Conservation (phyloP, 2,329 filamentous ascomycete genomes). For the Ceratocystis eucalypticola region DNA sequence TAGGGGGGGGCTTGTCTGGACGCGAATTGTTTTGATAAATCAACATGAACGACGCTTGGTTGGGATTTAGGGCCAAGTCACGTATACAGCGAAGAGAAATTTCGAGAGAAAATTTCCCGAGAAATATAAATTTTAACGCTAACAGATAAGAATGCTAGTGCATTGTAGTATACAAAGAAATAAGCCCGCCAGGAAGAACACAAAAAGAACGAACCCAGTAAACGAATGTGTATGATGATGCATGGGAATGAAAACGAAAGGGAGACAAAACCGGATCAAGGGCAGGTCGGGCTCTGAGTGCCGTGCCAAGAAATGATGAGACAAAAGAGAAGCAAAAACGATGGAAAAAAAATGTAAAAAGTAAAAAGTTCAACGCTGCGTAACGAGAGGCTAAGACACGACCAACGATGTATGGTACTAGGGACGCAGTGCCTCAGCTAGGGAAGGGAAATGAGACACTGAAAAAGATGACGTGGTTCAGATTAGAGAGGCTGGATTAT, state of each 20-base stretch:
- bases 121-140: constrained; percentile 6
- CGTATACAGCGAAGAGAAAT: not conserved
- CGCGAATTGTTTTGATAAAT: too few relatives aligned
- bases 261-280: not conserved
- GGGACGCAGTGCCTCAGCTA: not conserved
- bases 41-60: too few relatives aligned
- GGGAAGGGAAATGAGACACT: not conserved
- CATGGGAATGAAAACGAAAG: not conserved
- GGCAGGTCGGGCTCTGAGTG: constrained; percentile 5
- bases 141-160: constrained; percentile 4
- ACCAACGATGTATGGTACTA: not conserved
- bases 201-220: not conserved
- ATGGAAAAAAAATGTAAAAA: constrained; percentile 8
- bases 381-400: constrained; percentile 1
- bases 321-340: not conserved
- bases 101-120: not conserved
- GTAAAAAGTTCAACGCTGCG: constrained; percentile 10
- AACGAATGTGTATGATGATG: constrained; percentile 8
- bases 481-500: not conserved
- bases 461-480: constrained; percentile 1
- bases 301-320: constrained; percentile 8
- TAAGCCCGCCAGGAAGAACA: not conserved
- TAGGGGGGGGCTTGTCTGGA: too few relatives aligned
- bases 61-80: not conserved
- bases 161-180: not conserved